Evolutionary conservation across 331 rosid genomes (phyloP), one percentile per base, ranked within the genome.

Genomic region (Rhamnella rubrinervis): DNA sequence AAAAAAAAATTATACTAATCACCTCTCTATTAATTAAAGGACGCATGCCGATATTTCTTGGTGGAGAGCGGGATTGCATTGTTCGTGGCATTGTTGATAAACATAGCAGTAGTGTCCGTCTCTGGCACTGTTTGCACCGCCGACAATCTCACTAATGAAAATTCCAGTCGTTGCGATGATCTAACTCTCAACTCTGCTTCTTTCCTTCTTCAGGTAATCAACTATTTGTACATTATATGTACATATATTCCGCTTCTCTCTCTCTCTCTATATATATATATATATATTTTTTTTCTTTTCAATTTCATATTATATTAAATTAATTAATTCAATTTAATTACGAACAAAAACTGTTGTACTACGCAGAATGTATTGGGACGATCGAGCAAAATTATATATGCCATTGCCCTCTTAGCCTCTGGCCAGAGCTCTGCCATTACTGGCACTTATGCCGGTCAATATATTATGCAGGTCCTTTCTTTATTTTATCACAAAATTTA

Each of bases 391-490:
- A 39, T 63, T 41, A 19, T 87, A 2, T 87, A 87, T 64, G 92
- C 87, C 66, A 71, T 84, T 19, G 92, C 92, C 17, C 55, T 87
- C 23, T 69, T 87, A 6, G 89, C 92, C 74, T 87, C 92, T 8
- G 97, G 98, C 19, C 97, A 93, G 67, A 93, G 97, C 88, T 89
- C 98, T 3, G 76, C 93, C 61, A 89, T 92, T 50, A 86, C 90
- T 59, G 90, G 90, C 68, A 78, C 82, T 52, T 85, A 80, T 52
- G 82, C 90, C 19, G 98, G 82, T 41, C 87, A 82, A 72, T 85
- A 52, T 55, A 74, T 77, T 25, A 78, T 79, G 79, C 79, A 82
- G 85, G 80, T 77, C 20, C 37, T 6, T 26, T 23, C 7, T 23
- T 17, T 49, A 7, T 23, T 40, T 25, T 7, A 5, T 14, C 26